Base-by-base conservation (phyloP, 2,329 filamentous ascomycete species). In the Claviceps monticola region DNA sequence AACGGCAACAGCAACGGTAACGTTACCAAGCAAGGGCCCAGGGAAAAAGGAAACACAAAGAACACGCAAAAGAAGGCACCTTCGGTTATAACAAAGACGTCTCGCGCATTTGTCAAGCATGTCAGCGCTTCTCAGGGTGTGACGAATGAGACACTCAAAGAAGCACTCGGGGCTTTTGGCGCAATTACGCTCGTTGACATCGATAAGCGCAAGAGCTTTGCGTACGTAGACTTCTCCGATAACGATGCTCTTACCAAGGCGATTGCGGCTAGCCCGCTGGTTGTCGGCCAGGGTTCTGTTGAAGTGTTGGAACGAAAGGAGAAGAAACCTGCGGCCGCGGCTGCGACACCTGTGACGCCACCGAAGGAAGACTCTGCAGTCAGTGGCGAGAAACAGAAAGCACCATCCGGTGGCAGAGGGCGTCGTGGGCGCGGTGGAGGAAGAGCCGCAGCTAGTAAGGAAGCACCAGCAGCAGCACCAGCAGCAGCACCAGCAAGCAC, bases 201-300 rank as follows among this genome's bases (percentile, higher is more conserved):
- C 51, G 91, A 97, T 64, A 90, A 89, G 66, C 86, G 90, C 61
- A 96, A 96, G 66, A 89, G 89, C 0, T 95, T 95, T 61, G 91
- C 89, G 2, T 95, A 96, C 64, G 84, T 95, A 41, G 87, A 95
- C 56, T 97, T 96, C 69, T 77, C 79, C 9, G 82, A 88, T 21
- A 76, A 83, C 1, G 80, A 83, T 8, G 76, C 78, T 9, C 73
- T 97, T 26, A 79, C 79, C 59, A 88, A 86, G 61, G 91, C 91
- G 5, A 82, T 95, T 62, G 77, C 81, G 16, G 86, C 86, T 13
- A 94, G 88, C 61, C 88, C 87, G 0, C 77, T 96, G 34, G 72
- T 84, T 19, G 83, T 97, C 11, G 90, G 85, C 0, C 86, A 94
- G 63, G 89, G 87, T 6, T 83, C 84, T 9, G 88, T 97, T 2